phyloP scores from a whole-genome alignment of 306 rosid species.

The Begonia peltatifolia region DNA sequence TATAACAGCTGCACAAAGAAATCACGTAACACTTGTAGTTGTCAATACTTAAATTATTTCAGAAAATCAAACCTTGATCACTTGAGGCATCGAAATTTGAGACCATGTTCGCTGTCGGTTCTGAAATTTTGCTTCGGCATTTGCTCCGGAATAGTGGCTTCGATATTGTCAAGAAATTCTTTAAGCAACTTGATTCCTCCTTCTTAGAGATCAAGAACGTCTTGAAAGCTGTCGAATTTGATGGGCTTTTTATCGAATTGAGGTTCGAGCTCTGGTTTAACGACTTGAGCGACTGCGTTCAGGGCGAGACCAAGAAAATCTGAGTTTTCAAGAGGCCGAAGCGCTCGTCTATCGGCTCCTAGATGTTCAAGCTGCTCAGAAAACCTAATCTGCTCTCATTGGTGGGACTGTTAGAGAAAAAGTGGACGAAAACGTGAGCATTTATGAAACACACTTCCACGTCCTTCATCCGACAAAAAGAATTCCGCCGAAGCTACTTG shows the following conservation, averaged over 20 bases:
- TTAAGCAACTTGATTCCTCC: constrained; percentile 51
- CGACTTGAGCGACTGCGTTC: constrained; percentile 45
- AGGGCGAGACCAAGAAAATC: constrained; percentile 61
- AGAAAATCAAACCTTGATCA: constrained; percentile 43
- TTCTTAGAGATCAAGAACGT: constrained; percentile 50
- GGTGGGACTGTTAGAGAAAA: constrained; percentile 29
- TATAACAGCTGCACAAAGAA: too few relatives aligned
- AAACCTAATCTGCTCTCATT: constrained; percentile 35
- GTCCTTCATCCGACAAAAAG: background rate
- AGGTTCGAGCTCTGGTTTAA: constrained; percentile 51
- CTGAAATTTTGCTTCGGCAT: constrained; percentile 48
- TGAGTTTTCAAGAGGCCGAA: constrained; percentile 66
- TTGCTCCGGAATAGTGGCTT: constrained; percentile 38
- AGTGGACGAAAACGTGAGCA: background rate
- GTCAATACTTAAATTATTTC: background rate
- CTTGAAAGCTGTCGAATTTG: constrained; percentile 57
- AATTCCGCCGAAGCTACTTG: constrained; percentile 1
- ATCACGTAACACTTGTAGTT: too few relatives aligned
- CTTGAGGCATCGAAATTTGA: constrained; percentile 60
- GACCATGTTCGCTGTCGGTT: constrained; percentile 44
- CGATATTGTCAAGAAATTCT: constrained; percentile 24
- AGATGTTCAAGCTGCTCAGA: constrained; percentile 35
- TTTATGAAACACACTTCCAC: too few relatives aligned
- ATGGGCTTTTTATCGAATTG: constrained; percentile 28
- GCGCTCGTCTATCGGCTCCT: constrained; percentile 80